These are phyloP conservation scores for Salix brachista DNA, from an alignment of 345 rosid species.

Conservation along the genomic window DNA sequence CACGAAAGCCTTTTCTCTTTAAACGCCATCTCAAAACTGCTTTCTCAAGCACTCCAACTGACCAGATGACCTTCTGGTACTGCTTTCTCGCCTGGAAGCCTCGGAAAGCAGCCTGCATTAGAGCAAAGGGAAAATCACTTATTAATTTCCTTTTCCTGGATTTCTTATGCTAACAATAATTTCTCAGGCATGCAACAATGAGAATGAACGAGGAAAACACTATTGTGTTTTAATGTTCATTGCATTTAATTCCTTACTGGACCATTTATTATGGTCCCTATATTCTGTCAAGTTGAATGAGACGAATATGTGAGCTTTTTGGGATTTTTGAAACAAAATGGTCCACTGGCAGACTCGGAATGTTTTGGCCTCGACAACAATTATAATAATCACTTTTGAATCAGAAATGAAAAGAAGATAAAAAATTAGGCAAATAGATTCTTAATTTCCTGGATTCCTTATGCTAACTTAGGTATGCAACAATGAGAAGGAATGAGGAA, in stretches of 20 bases:
- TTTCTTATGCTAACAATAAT: not conserved
- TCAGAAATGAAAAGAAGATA: not conserved
- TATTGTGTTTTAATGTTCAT: not conserved
- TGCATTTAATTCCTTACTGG: too few species aligned
- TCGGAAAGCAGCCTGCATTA: constrained; percentile 76
- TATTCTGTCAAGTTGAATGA: not conserved
- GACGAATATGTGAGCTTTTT: not conserved
- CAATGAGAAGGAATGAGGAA: not conserved
- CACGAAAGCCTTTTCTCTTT: constrained; percentile 82
- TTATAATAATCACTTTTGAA: not conserved
- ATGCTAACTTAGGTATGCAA: not conserved
- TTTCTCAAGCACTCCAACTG: constrained; percentile 94
- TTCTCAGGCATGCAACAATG: not conserved
- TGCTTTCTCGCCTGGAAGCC: constrained; percentile 79
- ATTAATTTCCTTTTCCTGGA: not conserved
- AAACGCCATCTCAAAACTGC: constrained; percentile 81
- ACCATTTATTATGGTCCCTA: not conserved
- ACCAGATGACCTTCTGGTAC: constrained; percentile 75
- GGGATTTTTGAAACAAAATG: not conserved
- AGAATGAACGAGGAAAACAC: not conserved
- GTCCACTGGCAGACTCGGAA: not conserved
- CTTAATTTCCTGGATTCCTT: not conserved
- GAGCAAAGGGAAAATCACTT: constrained; percentile 6
- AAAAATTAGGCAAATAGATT: too few species aligned
- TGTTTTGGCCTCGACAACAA: not conserved